A percentile compares a stretch with the other conserved stretches of the same genome.
Conservation (phyloP, 108 stramenopile genomes). For the Nitzschia palea region DNA sequence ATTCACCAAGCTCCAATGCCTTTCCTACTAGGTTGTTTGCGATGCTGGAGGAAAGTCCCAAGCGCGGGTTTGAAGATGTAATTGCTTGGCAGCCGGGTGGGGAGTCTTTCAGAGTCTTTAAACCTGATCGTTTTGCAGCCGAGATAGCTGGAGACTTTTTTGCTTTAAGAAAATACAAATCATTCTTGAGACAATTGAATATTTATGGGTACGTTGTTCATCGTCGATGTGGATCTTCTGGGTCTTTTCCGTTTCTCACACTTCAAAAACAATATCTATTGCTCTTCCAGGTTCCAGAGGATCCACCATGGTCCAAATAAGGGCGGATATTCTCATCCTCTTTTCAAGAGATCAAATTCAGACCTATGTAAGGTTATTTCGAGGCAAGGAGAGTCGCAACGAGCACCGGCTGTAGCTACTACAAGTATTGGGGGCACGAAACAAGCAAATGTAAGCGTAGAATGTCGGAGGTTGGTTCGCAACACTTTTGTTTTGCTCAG, state of each 20-base stretch:
- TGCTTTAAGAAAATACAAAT: conserved; percentile 4
- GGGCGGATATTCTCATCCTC: neutral
- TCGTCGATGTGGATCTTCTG: too few species aligned
- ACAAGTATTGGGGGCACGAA: neutral
- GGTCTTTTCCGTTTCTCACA: too few species aligned
- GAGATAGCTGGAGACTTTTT: conserved; percentile 25
- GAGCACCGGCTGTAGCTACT: neutral
- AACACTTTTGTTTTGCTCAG: neutral
- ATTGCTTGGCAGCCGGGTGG: conserved; percentile 40
- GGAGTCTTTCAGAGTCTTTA: conserved; percentile 40
- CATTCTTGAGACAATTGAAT: neutral
- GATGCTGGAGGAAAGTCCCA: neutral
- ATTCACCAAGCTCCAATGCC: neutral
- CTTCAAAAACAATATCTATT: too few species aligned
- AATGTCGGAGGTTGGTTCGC: too few species aligned
- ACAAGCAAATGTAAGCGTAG: neutral
- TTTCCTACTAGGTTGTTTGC: neutral
- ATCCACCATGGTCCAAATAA: conserved; percentile 8
- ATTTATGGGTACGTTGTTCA: neutral
- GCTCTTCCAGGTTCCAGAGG: neutral
- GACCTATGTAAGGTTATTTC: neutral
- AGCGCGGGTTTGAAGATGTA: conserved; percentile 16
- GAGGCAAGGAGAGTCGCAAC: conserved; percentile 1
- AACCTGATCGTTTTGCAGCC: conserved; percentile 39
- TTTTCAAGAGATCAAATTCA: neutral